Percentiles rank a stretch among this genome's conserved stretches.
phyloP scores from a whole-genome alignment of 345 rosid genomes.

The Durio zibethinus region DNA sequence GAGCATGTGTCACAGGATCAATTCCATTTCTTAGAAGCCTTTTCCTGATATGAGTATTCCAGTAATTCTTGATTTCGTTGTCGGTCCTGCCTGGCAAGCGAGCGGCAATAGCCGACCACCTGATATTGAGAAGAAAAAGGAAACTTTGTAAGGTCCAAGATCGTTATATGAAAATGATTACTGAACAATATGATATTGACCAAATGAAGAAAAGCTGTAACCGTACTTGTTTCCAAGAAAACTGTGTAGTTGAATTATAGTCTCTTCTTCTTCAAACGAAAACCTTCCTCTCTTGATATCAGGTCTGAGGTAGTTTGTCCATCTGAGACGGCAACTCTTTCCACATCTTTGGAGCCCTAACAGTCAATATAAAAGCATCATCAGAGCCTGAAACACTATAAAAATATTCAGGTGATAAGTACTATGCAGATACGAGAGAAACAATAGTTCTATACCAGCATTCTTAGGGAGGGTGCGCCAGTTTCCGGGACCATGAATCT shows the following conservation, averaged over 20 bases:
- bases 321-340: conserved; percentile 94
- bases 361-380: not conserved
- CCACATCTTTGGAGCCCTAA: conserved; percentile 93
- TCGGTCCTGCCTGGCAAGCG: conserved; percentile 98
- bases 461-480: conserved; percentile 77
- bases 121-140: conserved; percentile 22
- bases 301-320: conserved; percentile 94
- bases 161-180: conserved; percentile 25
- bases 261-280: conserved; percentile 94
- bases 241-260: conserved; percentile 83
- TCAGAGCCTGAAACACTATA: not conserved
- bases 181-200: conserved; percentile 14
- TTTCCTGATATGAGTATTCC: conserved; percentile 92
- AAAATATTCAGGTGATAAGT: not conserved
- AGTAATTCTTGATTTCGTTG: conserved; percentile 89
- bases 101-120: conserved; percentile 99
- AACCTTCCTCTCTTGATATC: conserved; percentile 94
- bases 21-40: conserved; percentile 82
- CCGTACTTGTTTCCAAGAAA: conserved; percentile 84
- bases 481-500: conserved; percentile 61
- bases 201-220: not conserved
- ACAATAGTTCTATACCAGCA: conserved; percentile 45
- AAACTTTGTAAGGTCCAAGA: not conserved
- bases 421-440: too few species aligned
- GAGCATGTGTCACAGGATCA: conserved; percentile 90